Percentiles rank a stretch among this genome's conserved stretches.
Evolutionary conservation across 2,329 filamentous ascomycete genomes (phyloP).

Genomic region (Neocucurbitaria cava): DNA sequence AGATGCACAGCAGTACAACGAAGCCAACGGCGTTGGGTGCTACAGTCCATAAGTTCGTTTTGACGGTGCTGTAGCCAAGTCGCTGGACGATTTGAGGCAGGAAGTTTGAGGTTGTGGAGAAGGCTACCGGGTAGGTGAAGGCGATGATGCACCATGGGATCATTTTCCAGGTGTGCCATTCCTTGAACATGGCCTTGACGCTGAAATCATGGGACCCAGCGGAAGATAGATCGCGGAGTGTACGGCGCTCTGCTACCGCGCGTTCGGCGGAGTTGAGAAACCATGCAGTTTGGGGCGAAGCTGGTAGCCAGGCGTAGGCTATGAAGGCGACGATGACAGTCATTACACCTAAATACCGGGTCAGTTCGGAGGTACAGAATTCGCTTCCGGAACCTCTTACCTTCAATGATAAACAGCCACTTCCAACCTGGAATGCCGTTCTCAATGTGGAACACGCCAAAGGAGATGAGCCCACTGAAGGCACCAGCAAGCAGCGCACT

Average conservation of each 20-base stretch:
- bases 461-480: slow-evolving; percentile 51
- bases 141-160: slow-evolving; percentile 55
- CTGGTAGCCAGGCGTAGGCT: slow-evolving; percentile 46
- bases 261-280: slow-evolving; percentile 48
- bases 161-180: slow-evolving; percentile 54
- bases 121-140: slow-evolving; percentile 59
- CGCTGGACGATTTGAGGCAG: slow-evolving; percentile 57
- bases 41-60: slow-evolving; percentile 59
- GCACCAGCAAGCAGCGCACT: slow-evolving; percentile 51
- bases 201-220: slow-evolving; percentile 49
- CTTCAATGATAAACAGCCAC: slow-evolving; percentile 55
- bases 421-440: slow-evolving; percentile 57
- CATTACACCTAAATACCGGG: slow-evolving; percentile 18
- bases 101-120: slow-evolving; percentile 56
- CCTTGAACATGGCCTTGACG: slow-evolving; percentile 51
- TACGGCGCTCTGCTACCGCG: slow-evolving; percentile 52
- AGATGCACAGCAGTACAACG: slow-evolving; percentile 54
- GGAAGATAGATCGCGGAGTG: slow-evolving; percentile 56
- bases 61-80: slow-evolving; percentile 54
- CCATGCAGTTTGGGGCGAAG: slow-evolving; percentile 45
- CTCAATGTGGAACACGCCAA: slow-evolving; percentile 58
- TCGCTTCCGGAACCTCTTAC: slow-evolving; percentile 7
- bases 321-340: slow-evolving; percentile 43
- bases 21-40: slow-evolving; percentile 59
- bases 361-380: neutral